A percentile compares a stretch with the other conserved stretches of the same genome.
Conservation (phyloP, 73 alveolate species). For the Halteria grandinella region DNA sequence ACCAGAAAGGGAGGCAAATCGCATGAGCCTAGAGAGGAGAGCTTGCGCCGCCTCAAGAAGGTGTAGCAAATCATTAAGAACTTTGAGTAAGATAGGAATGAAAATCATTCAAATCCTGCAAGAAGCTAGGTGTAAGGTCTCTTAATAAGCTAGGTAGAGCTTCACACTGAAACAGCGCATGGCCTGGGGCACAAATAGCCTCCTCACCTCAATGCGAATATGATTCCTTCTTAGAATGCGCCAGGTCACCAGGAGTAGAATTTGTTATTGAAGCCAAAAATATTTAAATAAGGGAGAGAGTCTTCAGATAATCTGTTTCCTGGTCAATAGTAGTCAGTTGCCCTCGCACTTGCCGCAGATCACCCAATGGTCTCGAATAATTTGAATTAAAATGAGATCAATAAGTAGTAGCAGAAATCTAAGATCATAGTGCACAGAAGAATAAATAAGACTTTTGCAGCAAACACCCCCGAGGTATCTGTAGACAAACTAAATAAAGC, state of each 20-base stretch:
- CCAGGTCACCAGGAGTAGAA: not conserved
- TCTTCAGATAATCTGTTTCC: too few species aligned
- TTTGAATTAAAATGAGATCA: not conserved
- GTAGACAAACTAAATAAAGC: not conserved
- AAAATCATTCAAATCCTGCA: too few species aligned
- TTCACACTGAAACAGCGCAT: too few species aligned
- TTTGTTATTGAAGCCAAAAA: slow-evolving; percentile 2
- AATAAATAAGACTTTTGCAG: slow-evolving; percentile 11
- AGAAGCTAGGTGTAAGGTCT: too few species aligned
- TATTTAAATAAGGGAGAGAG: not conserved
- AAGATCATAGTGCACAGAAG: slow-evolving; percentile 16
- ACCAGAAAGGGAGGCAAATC: not conserved
- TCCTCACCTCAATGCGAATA: slow-evolving; percentile 15
- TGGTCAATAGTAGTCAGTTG: too few species aligned
- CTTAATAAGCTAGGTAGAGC: too few species aligned
- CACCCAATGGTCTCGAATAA: too few species aligned
- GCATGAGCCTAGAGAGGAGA: slow-evolving; percentile 44
- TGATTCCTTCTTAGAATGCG: not conserved
- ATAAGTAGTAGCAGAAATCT: not conserved
- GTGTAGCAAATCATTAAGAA: slow-evolving; percentile 26
- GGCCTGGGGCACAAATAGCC: too few species aligned
- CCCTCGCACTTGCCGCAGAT: too few species aligned
- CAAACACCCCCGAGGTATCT: slow-evolving; percentile 17
- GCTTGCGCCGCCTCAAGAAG: slow-evolving; percentile 11
- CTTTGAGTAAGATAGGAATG: slow-evolving; percentile 7